phyloP scores from a whole-genome alignment of 306 rosid genomes.

The Trifolium fragiferum region DNA sequence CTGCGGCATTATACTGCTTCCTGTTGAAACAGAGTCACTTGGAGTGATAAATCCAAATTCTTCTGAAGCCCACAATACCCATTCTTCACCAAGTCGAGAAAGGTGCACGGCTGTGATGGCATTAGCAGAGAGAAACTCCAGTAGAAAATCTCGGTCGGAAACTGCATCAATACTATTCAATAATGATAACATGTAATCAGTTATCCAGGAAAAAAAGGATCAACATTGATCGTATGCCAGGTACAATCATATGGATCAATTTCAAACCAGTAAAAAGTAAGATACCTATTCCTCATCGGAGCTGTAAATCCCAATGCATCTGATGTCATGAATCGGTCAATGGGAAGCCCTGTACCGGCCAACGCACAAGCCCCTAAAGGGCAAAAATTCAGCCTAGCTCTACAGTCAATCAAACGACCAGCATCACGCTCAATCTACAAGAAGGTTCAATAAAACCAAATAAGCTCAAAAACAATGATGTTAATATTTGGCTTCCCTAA shows the following conservation, averaged over 20 bases:
- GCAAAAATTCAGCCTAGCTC: slow-evolving; percentile 82
- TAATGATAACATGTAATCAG: slow-evolving; percentile 35
- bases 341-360: slow-evolving; percentile 99
- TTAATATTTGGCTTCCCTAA: not conserved
- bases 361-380: slow-evolving; percentile 98
- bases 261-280: slow-evolving; percentile 19
- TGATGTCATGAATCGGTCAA: slow-evolving; percentile 96
- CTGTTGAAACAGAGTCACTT: slow-evolving; percentile 92
- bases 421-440: slow-evolving; percentile 94
- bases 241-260: slow-evolving; percentile 8
- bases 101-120: slow-evolving; percentile 91
- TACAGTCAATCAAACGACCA: slow-evolving; percentile 85
- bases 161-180: slow-evolving; percentile 86
- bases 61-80: slow-evolving; percentile 99
- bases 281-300: slow-evolving; percentile 92
- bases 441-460: slow-evolving; percentile 23
- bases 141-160: slow-evolving; percentile 91
- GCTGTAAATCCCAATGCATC: slow-evolving; percentile 80
- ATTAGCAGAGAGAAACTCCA: slow-evolving; percentile 90
- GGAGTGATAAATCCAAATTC: slow-evolving; percentile 96
- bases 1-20: slow-evolving; percentile 99
- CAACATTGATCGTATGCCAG: not conserved
- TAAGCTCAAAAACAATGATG: slow-evolving; percentile 4
- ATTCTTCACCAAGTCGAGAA: slow-evolving; percentile 98
- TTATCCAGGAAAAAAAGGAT: slow-evolving; percentile 5